A percentile compares a stretch with the other conserved stretches of the same genome.
These are phyloP conservation scores for Trichoderma reesei DNA, from an alignment of 495 filamentous ascomycete genomes.

Conservation along the genomic window DNA sequence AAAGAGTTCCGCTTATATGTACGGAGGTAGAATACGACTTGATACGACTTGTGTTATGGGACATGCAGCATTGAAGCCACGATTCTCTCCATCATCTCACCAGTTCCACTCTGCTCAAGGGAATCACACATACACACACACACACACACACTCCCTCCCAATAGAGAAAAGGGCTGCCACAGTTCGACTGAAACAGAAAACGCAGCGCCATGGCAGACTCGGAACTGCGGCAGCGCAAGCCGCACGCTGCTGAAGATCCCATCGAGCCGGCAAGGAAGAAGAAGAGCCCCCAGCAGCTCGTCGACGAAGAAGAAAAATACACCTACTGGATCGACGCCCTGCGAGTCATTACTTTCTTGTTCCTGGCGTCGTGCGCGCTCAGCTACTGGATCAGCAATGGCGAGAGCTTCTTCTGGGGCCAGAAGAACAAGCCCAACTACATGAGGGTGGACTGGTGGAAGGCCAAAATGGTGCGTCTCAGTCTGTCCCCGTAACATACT, in stretches of 20 bases:
- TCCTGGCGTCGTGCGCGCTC: slow-evolving; percentile 57
- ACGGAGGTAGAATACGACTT: not conserved
- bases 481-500: not conserved
- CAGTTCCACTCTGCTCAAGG: too few species aligned
- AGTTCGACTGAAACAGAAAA: not conserved
- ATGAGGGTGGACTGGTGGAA: slow-evolving; percentile 52
- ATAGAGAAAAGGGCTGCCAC: not conserved
- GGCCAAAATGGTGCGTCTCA: slow-evolving; percentile 46
- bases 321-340: slow-evolving; percentile 58
- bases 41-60: too few species aligned
- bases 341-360: slow-evolving; percentile 58
- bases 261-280: slow-evolving; percentile 12
- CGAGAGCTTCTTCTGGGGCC: slow-evolving; percentile 47
- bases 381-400: slow-evolving; percentile 73
- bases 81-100: not conserved
- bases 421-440: slow-evolving; percentile 57
- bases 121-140: not conserved
- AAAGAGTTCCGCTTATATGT: not conserved
- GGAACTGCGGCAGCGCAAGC: slow-evolving; percentile 23
- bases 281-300: slow-evolving; percentile 15
- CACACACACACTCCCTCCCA: not conserved
- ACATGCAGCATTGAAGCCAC: not conserved
- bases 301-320: slow-evolving; percentile 30
- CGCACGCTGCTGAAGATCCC: slow-evolving; percentile 10
- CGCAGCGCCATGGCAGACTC: slow-evolving; percentile 17